Percentiles rank a stretch among this genome's conserved stretches.
Evolutionary conservation across 1,284 basidiomycete species (phyloP).

Genomic region (Inonotus obliquus): DNA sequence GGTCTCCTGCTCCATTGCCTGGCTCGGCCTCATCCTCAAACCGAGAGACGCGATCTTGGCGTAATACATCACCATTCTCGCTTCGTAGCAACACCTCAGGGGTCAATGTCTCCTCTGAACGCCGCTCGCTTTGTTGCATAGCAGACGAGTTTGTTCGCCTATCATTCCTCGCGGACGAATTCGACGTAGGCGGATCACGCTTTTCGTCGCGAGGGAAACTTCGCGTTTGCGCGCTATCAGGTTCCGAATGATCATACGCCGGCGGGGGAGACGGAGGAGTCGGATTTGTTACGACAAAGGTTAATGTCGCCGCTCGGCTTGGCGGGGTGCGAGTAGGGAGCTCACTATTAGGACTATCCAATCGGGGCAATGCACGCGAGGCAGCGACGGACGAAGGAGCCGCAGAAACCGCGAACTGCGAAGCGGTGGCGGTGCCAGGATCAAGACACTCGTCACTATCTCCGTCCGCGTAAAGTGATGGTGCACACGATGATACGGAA

Average conservation of each 20-base stretch:
- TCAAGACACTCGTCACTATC: not conserved
- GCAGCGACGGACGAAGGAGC: not conserved
- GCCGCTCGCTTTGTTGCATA: not conserved
- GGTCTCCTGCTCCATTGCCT: not conserved
- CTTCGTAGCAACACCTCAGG: conserved; percentile 5
- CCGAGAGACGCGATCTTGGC: not conserved
- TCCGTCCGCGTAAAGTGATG: conserved; percentile 4
- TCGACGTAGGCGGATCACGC: not conserved
- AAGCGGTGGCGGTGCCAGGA: conserved; percentile 12
- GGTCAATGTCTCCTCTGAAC: conserved; percentile 16
- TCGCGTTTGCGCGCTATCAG: conserved; percentile 5
- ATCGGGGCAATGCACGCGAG: conserved; percentile 18
- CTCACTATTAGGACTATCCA: conserved; percentile 6
- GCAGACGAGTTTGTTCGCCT: not conserved
- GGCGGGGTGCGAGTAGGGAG: conserved; percentile 29
- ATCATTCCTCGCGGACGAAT: not conserved
- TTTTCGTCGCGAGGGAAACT: conserved; percentile 11
- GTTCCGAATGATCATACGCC: conserved; percentile 29
- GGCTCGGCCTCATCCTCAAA: not conserved
- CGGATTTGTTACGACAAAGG: conserved; percentile 37
- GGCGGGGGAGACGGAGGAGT: conserved; percentile 39
- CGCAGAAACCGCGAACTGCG: not conserved
- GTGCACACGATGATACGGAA: conserved; percentile 22
- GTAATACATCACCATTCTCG: not conserved
- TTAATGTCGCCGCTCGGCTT: conserved; percentile 21